Evolutionary conservation across 2,329 filamentous ascomycete species (phyloP), one percentile per base, ranked within the genome.

Genomic region (Colletotrichum plurivorum): DNA sequence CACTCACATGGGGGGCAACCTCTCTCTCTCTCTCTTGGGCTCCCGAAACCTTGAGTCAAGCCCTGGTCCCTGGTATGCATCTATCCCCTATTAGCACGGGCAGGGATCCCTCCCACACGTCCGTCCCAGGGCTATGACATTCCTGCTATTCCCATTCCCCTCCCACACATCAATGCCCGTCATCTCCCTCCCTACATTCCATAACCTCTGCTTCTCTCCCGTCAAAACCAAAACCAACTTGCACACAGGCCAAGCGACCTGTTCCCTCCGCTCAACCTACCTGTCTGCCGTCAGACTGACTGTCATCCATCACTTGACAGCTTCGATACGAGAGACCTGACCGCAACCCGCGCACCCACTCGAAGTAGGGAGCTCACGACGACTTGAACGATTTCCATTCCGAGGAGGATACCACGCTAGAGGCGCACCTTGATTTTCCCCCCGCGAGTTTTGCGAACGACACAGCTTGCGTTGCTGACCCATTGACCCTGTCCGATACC

Each of bases 41-140:
- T 70, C 69, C 66, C 66, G 69, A 71, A 70, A 71, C 69, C 66
- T 66, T 60, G 69, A 70, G 67, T 71, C 66, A 62, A 71, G 66
- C 60, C 69, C 67, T 71, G 60, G 60, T 61, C 69, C 64, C 69
- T 70, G 66, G 66, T 71, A 70, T 71, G 69, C 69, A 71, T 16
- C 52, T 71, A 71, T 71, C 69, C 69, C 65, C 46, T 56, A 71
- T 58, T 59, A 69, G 66, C 52, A 62, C 15, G n/a, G 56, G 60
- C 57, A 68, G 66, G 60, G 69, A 68, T 70, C 46, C 57, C 58
- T 70, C 67, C 67, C 63, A 57, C 58, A 67, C 46, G 67, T 54
- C 63, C 57, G 66, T 69, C 67, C 63, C 63, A 63, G 63, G 67
- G 67, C 57, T 70, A 70, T 70, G 67, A 70, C 67, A 70, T 70